phyloP scores from a whole-genome alignment of 768 basidiomycete genomes.

The Leccinum uliginosum region DNA sequence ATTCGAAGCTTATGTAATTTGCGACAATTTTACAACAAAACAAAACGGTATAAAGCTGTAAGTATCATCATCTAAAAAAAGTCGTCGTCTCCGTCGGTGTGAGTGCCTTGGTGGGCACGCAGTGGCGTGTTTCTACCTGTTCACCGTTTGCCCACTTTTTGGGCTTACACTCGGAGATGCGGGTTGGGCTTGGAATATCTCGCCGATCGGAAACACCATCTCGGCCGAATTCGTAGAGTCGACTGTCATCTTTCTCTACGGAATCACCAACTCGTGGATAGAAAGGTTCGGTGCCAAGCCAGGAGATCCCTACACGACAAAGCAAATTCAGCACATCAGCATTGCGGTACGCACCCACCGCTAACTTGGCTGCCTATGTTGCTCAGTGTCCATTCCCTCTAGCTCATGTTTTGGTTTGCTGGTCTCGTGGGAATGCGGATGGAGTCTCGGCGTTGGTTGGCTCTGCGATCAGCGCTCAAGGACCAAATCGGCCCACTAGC shows the following conservation, averaged over 20 bases:
- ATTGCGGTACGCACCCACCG: constrained; percentile 80
- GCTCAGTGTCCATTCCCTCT: not conserved
- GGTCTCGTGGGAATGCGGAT: constrained; percentile 86
- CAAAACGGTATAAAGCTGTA: too few species aligned
- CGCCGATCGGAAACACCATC: constrained; percentile 45
- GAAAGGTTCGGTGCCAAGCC: constrained; percentile 84
- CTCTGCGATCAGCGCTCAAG: constrained; percentile 41
- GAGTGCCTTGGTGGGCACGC: too few species aligned
- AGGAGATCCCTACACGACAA: constrained; percentile 83
- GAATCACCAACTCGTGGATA: constrained; percentile 93
- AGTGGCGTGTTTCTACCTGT: constrained; percentile 26
- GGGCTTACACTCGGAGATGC: constrained; percentile 77
- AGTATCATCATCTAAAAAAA: too few species aligned
- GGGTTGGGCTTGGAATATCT: constrained; percentile 95
- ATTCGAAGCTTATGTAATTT: too few species aligned
- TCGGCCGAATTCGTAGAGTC: constrained; percentile 80
- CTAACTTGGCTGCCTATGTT: not conserved
- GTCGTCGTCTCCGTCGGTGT: too few species aligned
- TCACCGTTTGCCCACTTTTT: constrained; percentile 94
- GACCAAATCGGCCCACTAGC: constrained; percentile 20
- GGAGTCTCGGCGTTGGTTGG: constrained; percentile 72
- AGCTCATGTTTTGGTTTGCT: constrained; percentile 94
- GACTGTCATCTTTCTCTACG: constrained; percentile 80
- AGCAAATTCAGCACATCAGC: constrained; percentile 89
- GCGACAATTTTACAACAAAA: too few species aligned